Conservation (phyloP, 1,284 basidiomycete species). For the Ceraceosorus guamensis region DNA sequence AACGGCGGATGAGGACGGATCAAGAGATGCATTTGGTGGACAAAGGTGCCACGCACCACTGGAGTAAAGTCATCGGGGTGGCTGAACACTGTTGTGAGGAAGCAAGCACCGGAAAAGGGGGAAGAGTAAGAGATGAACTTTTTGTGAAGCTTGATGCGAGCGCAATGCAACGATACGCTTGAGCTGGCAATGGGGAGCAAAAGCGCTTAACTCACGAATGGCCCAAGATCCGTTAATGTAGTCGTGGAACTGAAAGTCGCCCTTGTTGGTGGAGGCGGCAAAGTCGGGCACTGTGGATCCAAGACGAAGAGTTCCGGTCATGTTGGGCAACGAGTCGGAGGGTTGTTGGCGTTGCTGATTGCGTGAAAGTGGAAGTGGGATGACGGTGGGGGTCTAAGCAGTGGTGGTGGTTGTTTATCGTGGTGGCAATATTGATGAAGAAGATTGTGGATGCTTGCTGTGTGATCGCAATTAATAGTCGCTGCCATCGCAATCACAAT, state of each 20-base stretch:
- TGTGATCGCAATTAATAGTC: too few relatives aligned
- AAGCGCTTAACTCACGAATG: constrained; percentile 35
- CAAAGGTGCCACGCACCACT: constrained; percentile 11
- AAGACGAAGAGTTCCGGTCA: constrained; percentile 37
- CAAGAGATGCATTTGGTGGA: neutral
- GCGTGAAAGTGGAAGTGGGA: too few relatives aligned
- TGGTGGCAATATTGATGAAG: too few relatives aligned
- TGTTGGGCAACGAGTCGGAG: constrained; percentile 13
- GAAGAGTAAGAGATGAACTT: too few relatives aligned
- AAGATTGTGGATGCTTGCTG: too few relatives aligned
- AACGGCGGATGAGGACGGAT: neutral
- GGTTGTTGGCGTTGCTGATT: neutral
- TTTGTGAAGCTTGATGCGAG: too few relatives aligned
- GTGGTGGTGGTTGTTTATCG: too few relatives aligned
- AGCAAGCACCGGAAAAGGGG: too few relatives aligned
- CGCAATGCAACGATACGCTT: too few relatives aligned
- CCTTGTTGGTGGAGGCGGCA: constrained; percentile 44
- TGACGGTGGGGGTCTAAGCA: too few relatives aligned
- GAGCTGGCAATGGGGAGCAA: too few relatives aligned
- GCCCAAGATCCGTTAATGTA: constrained; percentile 83
- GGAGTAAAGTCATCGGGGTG: constrained; percentile 67
- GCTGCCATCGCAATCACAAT: too few relatives aligned
- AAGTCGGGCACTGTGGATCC: constrained; percentile 46
- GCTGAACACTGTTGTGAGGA: constrained; percentile 13
- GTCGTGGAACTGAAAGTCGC: constrained; percentile 66